phyloP scores from a whole-genome alignment of 2,329 filamentous ascomycete species.

The Penicillium vulpinum region DNA sequence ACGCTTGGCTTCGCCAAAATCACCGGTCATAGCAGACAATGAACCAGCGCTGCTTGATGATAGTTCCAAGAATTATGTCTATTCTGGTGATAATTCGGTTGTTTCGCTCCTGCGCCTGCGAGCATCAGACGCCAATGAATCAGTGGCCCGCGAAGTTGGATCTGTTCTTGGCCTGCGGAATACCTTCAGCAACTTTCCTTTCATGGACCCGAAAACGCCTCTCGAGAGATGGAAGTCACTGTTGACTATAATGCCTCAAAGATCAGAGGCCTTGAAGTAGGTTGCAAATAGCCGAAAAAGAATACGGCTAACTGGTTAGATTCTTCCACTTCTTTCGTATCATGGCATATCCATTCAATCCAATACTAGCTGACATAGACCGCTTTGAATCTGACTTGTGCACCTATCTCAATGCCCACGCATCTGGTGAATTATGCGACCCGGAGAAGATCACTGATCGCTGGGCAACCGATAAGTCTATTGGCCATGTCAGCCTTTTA shows the following conservation, averaged over 20 bases:
- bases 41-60: conserved; percentile 1
- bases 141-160: conserved; percentile 28
- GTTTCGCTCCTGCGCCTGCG: conserved; percentile 30
- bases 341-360: conserved; percentile 34
- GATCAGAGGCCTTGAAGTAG: conserved; percentile 30
- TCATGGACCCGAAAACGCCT: conserved; percentile 30
- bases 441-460: conserved; percentile 20
- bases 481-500: conserved; percentile 32
- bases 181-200: conserved; percentile 32
- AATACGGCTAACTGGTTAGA: conserved; percentile 11
- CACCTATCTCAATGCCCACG: conserved; percentile 29
- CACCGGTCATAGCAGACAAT: background rate
- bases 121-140: conserved; percentile 29
- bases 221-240: conserved; percentile 29
- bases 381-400: conserved; percentile 34
- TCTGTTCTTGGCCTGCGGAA: conserved; percentile 36
- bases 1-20: background rate
- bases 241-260: conserved; percentile 25
- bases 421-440: conserved; percentile 25
- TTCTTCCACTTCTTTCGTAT: conserved; percentile 35
- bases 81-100: conserved; percentile 35
- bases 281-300: background rate
- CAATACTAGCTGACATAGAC: conserved; percentile 32
- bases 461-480: conserved; percentile 27
- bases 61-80: conserved; percentile 23